These are phyloP conservation scores for Westerdykella ornata DNA, from an alignment of 2,329 filamentous ascomycete genomes.

Conservation along the genomic window DNA sequence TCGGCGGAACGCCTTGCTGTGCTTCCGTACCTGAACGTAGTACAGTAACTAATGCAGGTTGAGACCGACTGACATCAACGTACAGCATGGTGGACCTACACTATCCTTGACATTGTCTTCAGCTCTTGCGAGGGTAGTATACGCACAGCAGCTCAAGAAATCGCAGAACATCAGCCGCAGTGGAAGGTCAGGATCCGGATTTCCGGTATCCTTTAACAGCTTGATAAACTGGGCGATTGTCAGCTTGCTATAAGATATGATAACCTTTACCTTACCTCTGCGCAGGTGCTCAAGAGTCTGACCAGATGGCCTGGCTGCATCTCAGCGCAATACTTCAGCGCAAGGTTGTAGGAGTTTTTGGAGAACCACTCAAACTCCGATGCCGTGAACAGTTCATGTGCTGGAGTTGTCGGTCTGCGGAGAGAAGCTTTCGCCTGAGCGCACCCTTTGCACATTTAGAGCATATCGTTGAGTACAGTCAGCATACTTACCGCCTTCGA, in stretches of 20 bases:
- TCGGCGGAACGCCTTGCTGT: slow-evolving; percentile 54
- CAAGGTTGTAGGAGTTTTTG: slow-evolving; percentile 73
- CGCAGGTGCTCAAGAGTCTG: slow-evolving; percentile 47
- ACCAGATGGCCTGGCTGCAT: slow-evolving; percentile 52
- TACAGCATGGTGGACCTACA: slow-evolving; percentile 21
- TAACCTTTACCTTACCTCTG: slow-evolving; percentile 29
- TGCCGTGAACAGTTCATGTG: slow-evolving; percentile 47
- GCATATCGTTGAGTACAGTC: background rate
- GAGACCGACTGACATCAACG: slow-evolving; percentile 10
- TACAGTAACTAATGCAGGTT: slow-evolving; percentile 49
- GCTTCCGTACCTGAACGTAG: slow-evolving; percentile 56
- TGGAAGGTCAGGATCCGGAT: slow-evolving; percentile 42
- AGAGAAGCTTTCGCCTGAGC: slow-evolving; percentile 40
- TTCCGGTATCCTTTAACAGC: slow-evolving; percentile 27
- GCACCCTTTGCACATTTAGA: slow-evolving; percentile 43
- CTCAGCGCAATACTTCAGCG: slow-evolving; percentile 54
- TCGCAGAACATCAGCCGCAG: slow-evolving; percentile 62
- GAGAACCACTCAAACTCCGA: slow-evolving; percentile 78
- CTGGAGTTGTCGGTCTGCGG: slow-evolving; percentile 39
- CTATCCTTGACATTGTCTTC: slow-evolving; percentile 37
- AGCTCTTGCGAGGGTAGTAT: slow-evolving; percentile 44
- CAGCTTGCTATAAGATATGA: background rate
- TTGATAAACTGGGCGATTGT: slow-evolving; percentile 37
- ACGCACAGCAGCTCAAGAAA: slow-evolving; percentile 53
- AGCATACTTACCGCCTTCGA: slow-evolving; percentile 43